Percentiles rank a stretch among this genome's conserved stretches.
Conservation (phyloP, 768 basidiomycete species). For the Agaricus blazei region DNA sequence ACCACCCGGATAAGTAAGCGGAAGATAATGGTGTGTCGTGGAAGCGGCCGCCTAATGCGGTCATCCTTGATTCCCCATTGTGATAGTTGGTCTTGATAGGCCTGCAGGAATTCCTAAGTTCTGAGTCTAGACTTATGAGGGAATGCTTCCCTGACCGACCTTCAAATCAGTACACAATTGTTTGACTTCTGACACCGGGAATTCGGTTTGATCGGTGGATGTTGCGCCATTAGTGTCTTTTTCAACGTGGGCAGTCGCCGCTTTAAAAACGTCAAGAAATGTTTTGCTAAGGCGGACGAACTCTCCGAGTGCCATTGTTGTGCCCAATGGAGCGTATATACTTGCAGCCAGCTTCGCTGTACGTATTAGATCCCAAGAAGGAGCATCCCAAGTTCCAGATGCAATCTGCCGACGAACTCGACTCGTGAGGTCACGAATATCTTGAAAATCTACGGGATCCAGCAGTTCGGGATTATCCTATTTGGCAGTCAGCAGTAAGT, state of each 20-base stretch:
- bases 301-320: constrained; percentile 79
- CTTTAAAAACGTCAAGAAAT: constrained; percentile 76
- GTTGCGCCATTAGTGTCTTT: constrained; percentile 16
- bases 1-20: constrained; percentile 61
- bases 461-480: constrained; percentile 72
- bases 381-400: constrained; percentile 76
- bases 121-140: constrained; percentile 1
- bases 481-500: background rate
- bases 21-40: constrained; percentile 47
- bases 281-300: constrained; percentile 70
- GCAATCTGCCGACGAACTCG: constrained; percentile 66
- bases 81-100: constrained; percentile 69
- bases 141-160: constrained; percentile 29
- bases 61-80: constrained; percentile 79
- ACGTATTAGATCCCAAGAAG: constrained; percentile 76
- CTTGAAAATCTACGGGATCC: constrained; percentile 55
- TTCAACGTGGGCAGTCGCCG: constrained; percentile 20
- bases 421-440: constrained; percentile 56
- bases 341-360: constrained; percentile 72
- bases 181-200: constrained; percentile 21
- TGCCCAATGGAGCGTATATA: constrained; percentile 87
- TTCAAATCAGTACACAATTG: constrained; percentile 51
- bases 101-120: constrained; percentile 30
- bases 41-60: constrained; percentile 65
- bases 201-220: constrained; percentile 19